Evolutionary conservation across 129 eudicot species (phyloP).

Genomic region (Silybum marianum): DNA sequence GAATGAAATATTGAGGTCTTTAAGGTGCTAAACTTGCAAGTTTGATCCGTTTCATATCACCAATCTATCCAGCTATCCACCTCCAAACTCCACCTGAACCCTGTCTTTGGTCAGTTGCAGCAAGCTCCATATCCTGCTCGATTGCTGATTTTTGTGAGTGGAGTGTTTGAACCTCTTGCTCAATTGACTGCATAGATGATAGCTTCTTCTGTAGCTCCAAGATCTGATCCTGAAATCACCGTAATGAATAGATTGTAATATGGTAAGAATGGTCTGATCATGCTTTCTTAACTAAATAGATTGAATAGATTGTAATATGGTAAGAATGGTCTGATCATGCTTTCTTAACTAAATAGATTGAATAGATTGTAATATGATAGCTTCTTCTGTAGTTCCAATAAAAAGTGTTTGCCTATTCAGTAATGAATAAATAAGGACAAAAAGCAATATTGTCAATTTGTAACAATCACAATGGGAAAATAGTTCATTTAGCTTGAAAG

Average conservation of each 20-base stretch:
- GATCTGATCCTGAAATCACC: constrained; percentile 71
- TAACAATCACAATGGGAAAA: constrained; percentile 4
- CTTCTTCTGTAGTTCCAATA: not conserved
- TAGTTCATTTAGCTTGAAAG: constrained; percentile 5
- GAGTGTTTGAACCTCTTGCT: constrained; percentile 75
- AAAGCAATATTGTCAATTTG: not conserved
- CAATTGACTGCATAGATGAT: constrained; percentile 76
- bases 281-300: too few species aligned
- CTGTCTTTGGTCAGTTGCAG: constrained; percentile 50
- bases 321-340: too few species aligned
- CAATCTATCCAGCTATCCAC: constrained; percentile 59
- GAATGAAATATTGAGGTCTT: constrained; percentile 27
- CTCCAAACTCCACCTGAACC: constrained; percentile 91
- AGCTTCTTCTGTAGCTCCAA: constrained; percentile 73
- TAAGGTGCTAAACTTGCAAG: constrained; percentile 26
- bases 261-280: too few species aligned
- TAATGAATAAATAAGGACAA: not conserved
- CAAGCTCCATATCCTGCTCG: constrained; percentile 74
- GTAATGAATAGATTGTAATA: constrained; percentile 1
- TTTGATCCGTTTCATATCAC: not conserved
- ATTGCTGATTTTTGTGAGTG: constrained; percentile 65
- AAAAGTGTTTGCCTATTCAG: not conserved
- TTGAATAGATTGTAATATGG: not conserved
- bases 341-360: too few species aligned
- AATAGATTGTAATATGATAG: not conserved